Evolutionary conservation across 1,139 yeast species (phyloP), one percentile per base, ranked within the genome.

Genomic region (Yamadazyma triangularis): DNA sequence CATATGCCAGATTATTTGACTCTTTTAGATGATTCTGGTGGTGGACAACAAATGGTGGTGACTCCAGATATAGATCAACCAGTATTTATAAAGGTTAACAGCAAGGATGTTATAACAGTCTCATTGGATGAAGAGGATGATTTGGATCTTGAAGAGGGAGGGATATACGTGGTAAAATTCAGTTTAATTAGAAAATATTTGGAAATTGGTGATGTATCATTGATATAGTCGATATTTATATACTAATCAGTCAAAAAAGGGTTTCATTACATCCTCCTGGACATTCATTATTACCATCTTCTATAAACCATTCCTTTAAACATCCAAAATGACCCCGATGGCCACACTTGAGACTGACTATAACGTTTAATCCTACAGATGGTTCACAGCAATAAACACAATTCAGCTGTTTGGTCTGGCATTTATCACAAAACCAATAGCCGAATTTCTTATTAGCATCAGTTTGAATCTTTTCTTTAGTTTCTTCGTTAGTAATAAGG

Each of bases 271-370:
- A 84, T 0, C 94, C 94, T 6, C 80, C 80, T 2, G 97, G 97
- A 50, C 97, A 89, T 34, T 77, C 86, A 3, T 57, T 47, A 64
- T 81, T 79, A 15, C 62, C 69, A 18, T 73, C 82, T 2, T 67
- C 77, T 22, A 80, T 57, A 48, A 85, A 79, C 97, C 97, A 89
- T 29, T 73, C 71, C 37, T 70, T 67, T 48, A 88, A 64, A 59
- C 98, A 91, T 4, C 77, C 78, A 48, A 77, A 78, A 55, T 91
- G 98, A 1, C 94, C 89, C 33, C 79, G 70, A 54, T 91, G 97
- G 0, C 96, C 96, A 61, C 97, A 91, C 27, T 64, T 71, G 32
- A 85, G 58, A 42, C 69, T 62, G 14, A 79, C 61, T n/a, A 77
- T 77, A 15, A 84, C 74, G 8, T 80, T 72, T 32, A 84, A 62